A percentile compares a stretch with the other conserved stretches of the same genome.
These are phyloP conservation scores for Rhododendron kiyosumense DNA, from an alignment of 148 eudicot genomes.

Conservation along the genomic window DNA sequence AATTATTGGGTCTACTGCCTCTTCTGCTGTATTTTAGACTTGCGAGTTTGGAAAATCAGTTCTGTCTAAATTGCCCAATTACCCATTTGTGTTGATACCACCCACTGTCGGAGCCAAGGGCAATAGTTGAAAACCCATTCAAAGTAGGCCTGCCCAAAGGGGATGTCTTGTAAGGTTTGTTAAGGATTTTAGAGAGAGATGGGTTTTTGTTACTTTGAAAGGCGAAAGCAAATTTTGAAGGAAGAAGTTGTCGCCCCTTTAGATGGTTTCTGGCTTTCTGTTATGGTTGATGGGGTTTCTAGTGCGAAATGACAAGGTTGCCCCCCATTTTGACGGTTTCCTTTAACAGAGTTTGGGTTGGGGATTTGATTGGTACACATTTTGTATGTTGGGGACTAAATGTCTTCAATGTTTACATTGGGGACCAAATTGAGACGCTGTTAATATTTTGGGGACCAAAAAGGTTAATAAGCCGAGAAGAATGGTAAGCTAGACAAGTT, in stretches of 20 bases:
- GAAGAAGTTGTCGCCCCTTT: slow-evolving; percentile 36
- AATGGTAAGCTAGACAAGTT: background rate
- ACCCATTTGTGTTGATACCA: slow-evolving; percentile 59
- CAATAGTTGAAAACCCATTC: slow-evolving; percentile 66
- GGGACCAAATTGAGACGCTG: too few species aligned
- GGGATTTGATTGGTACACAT: too few species aligned
- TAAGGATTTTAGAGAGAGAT: slow-evolving; percentile 63
- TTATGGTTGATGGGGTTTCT: too few species aligned
- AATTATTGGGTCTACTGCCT: slow-evolving; percentile 65
- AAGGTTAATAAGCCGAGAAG: background rate
- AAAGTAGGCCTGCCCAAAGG: slow-evolving; percentile 89
- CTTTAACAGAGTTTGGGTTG: too few species aligned
- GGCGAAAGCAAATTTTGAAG: slow-evolving; percentile 43
- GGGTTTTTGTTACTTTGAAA: slow-evolving; percentile 57
- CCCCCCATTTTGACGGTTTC: too few species aligned
- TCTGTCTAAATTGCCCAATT: slow-evolving; percentile 46
- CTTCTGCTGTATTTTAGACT: slow-evolving; percentile 81
- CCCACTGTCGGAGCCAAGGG: slow-evolving; percentile 94
- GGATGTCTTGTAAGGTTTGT: slow-evolving; percentile 76
- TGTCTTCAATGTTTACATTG: too few species aligned
- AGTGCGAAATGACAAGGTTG: too few species aligned
- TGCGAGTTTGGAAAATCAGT: slow-evolving; percentile 86
- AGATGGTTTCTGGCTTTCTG: too few species aligned
- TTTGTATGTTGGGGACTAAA: too few species aligned
- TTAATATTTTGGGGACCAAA: too few species aligned